Base-by-base conservation (phyloP, 148 eudicot species). In the Polygonum aviculare region DNA sequence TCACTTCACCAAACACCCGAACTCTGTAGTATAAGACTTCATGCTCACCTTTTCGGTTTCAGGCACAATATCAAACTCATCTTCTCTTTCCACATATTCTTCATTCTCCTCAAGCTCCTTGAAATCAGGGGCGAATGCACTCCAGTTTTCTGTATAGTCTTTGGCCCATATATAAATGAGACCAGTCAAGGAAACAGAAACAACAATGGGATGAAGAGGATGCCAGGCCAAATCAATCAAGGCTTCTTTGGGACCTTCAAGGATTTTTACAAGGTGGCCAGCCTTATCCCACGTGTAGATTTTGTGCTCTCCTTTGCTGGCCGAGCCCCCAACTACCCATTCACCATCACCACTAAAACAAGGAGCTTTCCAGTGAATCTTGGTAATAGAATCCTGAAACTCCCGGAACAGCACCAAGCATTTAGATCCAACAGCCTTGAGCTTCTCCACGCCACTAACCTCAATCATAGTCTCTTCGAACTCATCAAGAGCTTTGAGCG, bases 101-200 rank as follows among this genome's bases (percentile, higher is more conserved):
- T 92, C 98, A 77, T 95, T 95, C 83, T 92, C 96, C 84, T 95
- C 98, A 71, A 95, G 97, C 84, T 95, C 97, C 84, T 92, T 95
- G 57, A 92, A 95, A 83, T 95, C 94, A 0, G 98, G 98, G 71
- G 98, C 97, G 83, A 95, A 95, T 19, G 97, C 98, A 85, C 98
- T 95, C 98, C 98, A 95, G 75, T 95, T 91, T 73, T 95, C 99
- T 12, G 93, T 88, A 70, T 89, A 91, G 75, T 95, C 99, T 87
- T 95, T 95, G 55, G 99, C 98, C 99, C 99, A 95, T 38, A 95
- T 91, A 72, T 93, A 95, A 76, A 89, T 85, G 81, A 89, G 83
- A 71, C 99, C 99, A 76, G 88, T 86, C 81, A 89, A 75, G 48
- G 99, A 93, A 78, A 95, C 98, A 65, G 99, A 95, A 74, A 89